These are phyloP conservation scores for Diaporthe eres DNA, from an alignment of 2,329 filamentous ascomycete genomes.

Conservation along the genomic window DNA sequence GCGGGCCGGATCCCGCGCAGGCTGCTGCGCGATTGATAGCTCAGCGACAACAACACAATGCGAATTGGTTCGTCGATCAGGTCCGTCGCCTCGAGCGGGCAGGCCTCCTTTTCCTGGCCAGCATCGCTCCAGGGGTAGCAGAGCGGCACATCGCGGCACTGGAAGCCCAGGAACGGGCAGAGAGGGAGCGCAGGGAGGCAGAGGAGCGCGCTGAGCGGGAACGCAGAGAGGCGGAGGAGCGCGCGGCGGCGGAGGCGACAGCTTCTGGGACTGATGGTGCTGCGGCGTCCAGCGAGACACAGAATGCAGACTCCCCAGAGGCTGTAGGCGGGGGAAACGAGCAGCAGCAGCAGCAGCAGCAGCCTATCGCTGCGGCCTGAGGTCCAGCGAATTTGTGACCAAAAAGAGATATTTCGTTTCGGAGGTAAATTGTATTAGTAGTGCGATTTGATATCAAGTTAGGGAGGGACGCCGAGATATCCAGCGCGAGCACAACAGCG, in stretches of 20 bases:
- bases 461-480: conserved; percentile 35
- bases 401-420: not conserved
- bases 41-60: conserved; percentile 59
- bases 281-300: conserved; percentile 16
- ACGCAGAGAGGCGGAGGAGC: conserved; percentile 49
- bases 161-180: conserved; percentile 65
- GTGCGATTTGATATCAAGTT: not conserved
- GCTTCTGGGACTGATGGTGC: conserved; percentile 42
- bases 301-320: conserved; percentile 1
- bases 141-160: conserved; percentile 74
- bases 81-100: conserved; percentile 71
- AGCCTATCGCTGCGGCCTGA: conserved; percentile 26
- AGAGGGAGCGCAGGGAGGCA: conserved; percentile 59
- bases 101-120: conserved; percentile 74
- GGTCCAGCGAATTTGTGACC: too few relatives aligned
- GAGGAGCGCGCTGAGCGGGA: conserved; percentile 56
- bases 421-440: conserved; percentile 30
- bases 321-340: not conserved
- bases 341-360: conserved; percentile 40
- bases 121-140: conserved; percentile 75
- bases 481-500: conserved; percentile 31
- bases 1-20: conserved; percentile 61
- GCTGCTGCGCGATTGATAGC: conserved; percentile 69
- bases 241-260: conserved; percentile 47
- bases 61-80: conserved; percentile 64